A percentile compares a stretch with the other conserved stretches of the same genome.
phyloP scores from a whole-genome alignment of 108 stramenopile species.

The Conticribra weissflogii region DNA sequence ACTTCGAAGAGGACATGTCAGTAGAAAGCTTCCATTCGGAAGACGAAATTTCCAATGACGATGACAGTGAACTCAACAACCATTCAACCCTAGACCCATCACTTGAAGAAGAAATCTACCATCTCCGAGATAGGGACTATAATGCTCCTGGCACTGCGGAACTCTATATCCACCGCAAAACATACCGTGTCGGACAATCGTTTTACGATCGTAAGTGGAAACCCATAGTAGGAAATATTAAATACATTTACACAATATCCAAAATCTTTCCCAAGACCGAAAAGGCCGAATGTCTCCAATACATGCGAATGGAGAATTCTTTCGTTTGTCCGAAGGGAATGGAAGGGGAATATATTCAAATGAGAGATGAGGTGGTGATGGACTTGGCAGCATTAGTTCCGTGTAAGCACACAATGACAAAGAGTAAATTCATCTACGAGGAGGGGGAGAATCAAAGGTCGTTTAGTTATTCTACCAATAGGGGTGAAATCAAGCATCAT shows the following conservation, averaged over 20 bases:
- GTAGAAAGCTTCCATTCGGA: not conserved
- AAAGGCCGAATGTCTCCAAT: constrained; percentile 28
- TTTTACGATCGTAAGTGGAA: constrained; percentile 12
- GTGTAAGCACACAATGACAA: constrained; percentile 3
- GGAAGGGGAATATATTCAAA: constrained; percentile 22
- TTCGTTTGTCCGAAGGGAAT: constrained; percentile 38
- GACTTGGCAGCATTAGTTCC: constrained; percentile 30
- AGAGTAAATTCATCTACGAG: constrained; percentile 24
- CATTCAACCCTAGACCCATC: not conserved
- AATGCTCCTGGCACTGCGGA: constrained; percentile 33
- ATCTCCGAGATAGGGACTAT: constrained; percentile 38
- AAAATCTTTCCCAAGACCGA: constrained; percentile 16
- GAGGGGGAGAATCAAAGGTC: constrained; percentile 24
- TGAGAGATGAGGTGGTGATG: constrained; percentile 15
- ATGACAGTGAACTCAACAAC: not conserved
- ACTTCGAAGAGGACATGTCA: not conserved
- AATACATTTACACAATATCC: constrained; percentile 34
- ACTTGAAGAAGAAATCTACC: constrained; percentile 5
- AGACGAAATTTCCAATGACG: not conserved
- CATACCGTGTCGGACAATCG: constrained; percentile 41
- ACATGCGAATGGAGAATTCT: constrained; percentile 22
- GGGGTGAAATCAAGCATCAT: constrained; percentile 27
- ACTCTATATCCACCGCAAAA: constrained; percentile 25
- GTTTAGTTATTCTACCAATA: constrained; percentile 31
- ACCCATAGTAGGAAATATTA: too few species aligned